These are phyloP conservation scores for Babesia divergens DNA, from an alignment of 169 alveolate genomes.

Conservation along the genomic window DNA sequence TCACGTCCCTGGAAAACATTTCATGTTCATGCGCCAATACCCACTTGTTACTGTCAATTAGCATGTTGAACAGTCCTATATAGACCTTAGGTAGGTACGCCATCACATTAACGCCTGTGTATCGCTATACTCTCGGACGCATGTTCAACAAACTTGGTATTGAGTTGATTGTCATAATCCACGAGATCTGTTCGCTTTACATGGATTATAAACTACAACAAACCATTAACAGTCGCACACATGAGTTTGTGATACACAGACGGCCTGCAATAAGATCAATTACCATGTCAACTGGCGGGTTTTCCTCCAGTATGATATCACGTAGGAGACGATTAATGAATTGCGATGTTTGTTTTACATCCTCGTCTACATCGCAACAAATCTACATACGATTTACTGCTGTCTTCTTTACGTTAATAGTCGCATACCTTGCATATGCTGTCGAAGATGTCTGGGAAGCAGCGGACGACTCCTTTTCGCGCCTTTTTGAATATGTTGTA, in stretches of 20 bases:
- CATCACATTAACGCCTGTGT: constrained; percentile 40
- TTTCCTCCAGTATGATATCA: constrained; percentile 67
- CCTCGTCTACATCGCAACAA: constrained; percentile 71
- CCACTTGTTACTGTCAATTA: constrained; percentile 55
- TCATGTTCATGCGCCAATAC: not conserved
- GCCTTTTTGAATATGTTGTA: constrained; percentile 69
- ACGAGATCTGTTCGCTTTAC: constrained; percentile 28
- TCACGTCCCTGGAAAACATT: constrained; percentile 35
- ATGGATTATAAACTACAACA: not conserved
- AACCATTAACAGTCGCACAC: constrained; percentile 60
- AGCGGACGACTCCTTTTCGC: constrained; percentile 20
- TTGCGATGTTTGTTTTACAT: constrained; percentile 71
- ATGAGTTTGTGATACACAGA: constrained; percentile 38
- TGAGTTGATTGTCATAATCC: constrained; percentile 54
- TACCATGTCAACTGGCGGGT: constrained; percentile 34
- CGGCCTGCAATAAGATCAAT: constrained; percentile 49
- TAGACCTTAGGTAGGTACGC: constrained; percentile 53
- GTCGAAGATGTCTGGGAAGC: constrained; percentile 68
- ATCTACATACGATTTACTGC: constrained; percentile 12
- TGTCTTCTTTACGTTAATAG: not conserved
- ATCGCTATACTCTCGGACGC: not conserved
- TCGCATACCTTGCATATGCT: constrained; percentile 64
- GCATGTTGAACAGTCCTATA: constrained; percentile 51
- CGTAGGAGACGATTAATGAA: constrained; percentile 66
- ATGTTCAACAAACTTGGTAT: constrained; percentile 28